Percentiles rank a stretch among this genome's conserved stretches.
phyloP scores from a whole-genome alignment of 2,329 filamentous ascomycete species.

The Alternaria gaisen region DNA sequence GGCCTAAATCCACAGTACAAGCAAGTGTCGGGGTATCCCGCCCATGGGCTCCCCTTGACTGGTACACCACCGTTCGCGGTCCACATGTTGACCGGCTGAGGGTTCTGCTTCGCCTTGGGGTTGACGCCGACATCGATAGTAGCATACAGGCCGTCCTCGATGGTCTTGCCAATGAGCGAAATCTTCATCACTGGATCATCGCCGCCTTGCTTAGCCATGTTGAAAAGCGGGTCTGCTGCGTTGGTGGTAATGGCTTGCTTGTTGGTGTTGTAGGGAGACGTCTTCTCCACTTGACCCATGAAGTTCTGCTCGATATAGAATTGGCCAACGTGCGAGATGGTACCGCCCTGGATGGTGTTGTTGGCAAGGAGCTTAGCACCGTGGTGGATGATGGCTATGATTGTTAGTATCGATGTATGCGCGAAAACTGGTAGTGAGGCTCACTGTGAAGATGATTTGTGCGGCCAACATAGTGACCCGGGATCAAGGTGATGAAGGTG shows the following conservation, averaged over 20 bases:
- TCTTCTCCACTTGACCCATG: constrained; percentile 60
- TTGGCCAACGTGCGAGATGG: constrained; percentile 69
- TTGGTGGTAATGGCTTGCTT: constrained; percentile 59
- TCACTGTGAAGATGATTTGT: constrained; percentile 47
- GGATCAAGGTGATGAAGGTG: constrained; percentile 59
- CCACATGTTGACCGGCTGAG: constrained; percentile 43
- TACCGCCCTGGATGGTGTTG: constrained; percentile 61
- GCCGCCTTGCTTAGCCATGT: constrained; percentile 57
- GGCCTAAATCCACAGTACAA: constrained; percentile 29
- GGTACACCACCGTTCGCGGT: constrained; percentile 38
- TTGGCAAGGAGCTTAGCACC: constrained; percentile 55
- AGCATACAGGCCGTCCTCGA: constrained; percentile 43
- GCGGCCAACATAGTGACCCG: constrained; percentile 52
- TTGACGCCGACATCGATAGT: constrained; percentile 46
- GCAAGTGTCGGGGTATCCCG: constrained; percentile 42
- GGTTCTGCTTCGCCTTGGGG: constrained; percentile 36
- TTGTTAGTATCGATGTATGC: background rate
- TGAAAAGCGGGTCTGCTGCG: constrained; percentile 60
- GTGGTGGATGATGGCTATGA: constrained; percentile 48
- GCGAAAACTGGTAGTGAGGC: background rate
- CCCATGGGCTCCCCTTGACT: constrained; percentile 33
- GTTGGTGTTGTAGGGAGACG: constrained; percentile 57
- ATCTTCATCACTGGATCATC: constrained; percentile 67
- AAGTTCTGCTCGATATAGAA: constrained; percentile 71
- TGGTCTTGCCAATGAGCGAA: constrained; percentile 60